phyloP scores from a whole-genome alignment of 192 early-diverging fungal species.

The Endogone sp. region DNA sequence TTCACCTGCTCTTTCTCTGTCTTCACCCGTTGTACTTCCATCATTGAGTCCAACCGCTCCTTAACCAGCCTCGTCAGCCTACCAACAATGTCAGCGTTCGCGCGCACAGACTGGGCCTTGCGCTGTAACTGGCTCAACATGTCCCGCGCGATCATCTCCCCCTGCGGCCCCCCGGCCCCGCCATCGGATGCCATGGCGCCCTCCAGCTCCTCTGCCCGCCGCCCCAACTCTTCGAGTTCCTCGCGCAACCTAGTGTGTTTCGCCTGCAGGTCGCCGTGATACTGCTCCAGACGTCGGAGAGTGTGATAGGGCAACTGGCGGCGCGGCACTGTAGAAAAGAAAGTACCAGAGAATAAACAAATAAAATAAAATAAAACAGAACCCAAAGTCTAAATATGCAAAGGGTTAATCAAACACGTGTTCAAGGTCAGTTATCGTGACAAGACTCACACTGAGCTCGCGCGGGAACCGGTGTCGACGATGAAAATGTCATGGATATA shows the following conservation, averaged over 20 bases:
- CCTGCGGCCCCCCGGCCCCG: too few species aligned
- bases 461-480: neutral
- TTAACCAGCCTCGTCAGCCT: neutral
- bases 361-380: too few species aligned
- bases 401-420: too few species aligned
- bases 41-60: slow-evolving; percentile 76
- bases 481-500: neutral
- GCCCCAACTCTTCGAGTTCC: neutral
- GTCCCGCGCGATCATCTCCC: neutral
- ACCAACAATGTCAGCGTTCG: neutral
- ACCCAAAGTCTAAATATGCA: too few species aligned
- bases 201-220: neutral
- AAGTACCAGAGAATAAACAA: too few species aligned
- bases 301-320: neutral
- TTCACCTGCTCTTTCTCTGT: slow-evolving; percentile 1
- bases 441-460: neutral
- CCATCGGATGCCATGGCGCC: neutral
- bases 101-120: neutral
- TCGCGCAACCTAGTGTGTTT: neutral
- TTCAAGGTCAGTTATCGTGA: too few species aligned
- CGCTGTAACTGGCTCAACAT: neutral
- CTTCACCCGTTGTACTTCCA: slow-evolving; percentile 45
- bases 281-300: neutral
- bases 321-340: neutral
- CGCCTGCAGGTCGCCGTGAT: neutral